phyloP scores from a whole-genome alignment of 148 eudicot species.

The Euryodendron excelsum region DNA sequence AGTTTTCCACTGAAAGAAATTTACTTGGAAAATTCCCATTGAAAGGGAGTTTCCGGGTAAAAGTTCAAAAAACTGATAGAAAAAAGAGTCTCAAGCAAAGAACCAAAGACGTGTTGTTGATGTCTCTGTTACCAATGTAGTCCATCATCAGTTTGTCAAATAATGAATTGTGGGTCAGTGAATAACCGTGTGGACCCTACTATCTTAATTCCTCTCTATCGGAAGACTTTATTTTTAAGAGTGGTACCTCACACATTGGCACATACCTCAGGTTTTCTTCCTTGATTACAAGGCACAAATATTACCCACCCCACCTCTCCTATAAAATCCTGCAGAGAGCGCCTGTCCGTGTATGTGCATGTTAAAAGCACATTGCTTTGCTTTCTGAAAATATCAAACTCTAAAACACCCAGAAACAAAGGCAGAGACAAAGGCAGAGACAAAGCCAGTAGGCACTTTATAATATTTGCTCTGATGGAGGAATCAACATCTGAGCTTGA shows the following conservation, averaged over 20 bases:
- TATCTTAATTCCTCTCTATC: too few species aligned
- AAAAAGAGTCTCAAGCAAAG: background rate
- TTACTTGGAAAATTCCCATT: background rate
- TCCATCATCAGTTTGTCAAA: background rate
- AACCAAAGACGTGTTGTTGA: background rate
- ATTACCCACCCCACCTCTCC: background rate
- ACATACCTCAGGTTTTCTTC: too few species aligned
- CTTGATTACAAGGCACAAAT: too few species aligned
- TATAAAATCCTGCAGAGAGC: background rate
- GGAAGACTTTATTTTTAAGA: too few species aligned
- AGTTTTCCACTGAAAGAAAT: background rate
- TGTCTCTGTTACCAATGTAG: background rate
- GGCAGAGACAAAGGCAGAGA: too few species aligned
- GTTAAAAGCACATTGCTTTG: background rate
- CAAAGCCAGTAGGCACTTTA: too few species aligned
- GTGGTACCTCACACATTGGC: too few species aligned
- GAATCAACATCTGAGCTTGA: conserved; percentile 32
- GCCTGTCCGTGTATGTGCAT: background rate
- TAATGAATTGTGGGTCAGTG: background rate
- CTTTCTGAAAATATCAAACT: background rate
- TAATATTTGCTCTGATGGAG: conserved; percentile 32
- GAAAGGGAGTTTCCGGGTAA: background rate
- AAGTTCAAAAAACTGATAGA: background rate
- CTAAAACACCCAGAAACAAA: background rate
- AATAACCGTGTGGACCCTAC: conserved; percentile 11